Evolutionary conservation across 2,329 filamentous ascomycete species (phyloP).

Genomic region (Raffaelea albimanens): DNA sequence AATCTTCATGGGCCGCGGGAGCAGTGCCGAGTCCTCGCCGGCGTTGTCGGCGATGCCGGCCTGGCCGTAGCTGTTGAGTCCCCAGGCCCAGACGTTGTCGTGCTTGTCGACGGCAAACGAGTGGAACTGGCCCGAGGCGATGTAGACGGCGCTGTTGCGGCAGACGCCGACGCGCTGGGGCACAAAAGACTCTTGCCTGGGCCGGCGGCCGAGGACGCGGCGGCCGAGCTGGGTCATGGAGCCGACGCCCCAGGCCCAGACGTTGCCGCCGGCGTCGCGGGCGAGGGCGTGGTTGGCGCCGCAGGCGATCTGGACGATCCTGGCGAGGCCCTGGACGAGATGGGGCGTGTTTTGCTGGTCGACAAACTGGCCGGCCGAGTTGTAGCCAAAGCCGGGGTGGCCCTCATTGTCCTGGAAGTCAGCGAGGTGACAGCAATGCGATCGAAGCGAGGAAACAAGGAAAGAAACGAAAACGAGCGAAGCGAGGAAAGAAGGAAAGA

Average conservation of each 20-base stretch:
- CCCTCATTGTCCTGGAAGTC: not conserved
- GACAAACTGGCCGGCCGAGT: not conserved
- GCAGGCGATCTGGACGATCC: slow-evolving; percentile 52
- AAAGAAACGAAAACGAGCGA: too few relatives aligned
- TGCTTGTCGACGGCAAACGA: slow-evolving; percentile 67
- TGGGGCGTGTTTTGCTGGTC: slow-evolving; percentile 35
- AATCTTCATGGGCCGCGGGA: slow-evolving; percentile 58
- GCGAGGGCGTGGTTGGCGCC: slow-evolving; percentile 64
- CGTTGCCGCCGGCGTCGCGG: slow-evolving; percentile 51
- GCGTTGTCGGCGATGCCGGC: slow-evolving; percentile 53
- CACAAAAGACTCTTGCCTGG: slow-evolving; percentile 12
- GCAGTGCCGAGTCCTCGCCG: slow-evolving; percentile 61
- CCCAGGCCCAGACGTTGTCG: slow-evolving; percentile 69
- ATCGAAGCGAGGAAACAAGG: too few relatives aligned
- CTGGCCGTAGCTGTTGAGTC: slow-evolving; percentile 77
- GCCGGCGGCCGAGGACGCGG: slow-evolving; percentile 43
- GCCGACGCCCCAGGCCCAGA: slow-evolving; percentile 61
- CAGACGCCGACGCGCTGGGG: slow-evolving; percentile 19
- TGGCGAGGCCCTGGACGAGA: slow-evolving; percentile 51
- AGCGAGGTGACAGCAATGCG: too few relatives aligned
- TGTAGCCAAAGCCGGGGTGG: not conserved
- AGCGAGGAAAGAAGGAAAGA: too few relatives aligned
- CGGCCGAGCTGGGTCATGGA: slow-evolving; percentile 54
- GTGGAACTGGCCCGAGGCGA: slow-evolving; percentile 64
- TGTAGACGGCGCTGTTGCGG: slow-evolving; percentile 50